These are phyloP conservation scores for Carex pumila DNA, from an alignment of 176 grass and related monocot genomes.

Conservation along the genomic window DNA sequence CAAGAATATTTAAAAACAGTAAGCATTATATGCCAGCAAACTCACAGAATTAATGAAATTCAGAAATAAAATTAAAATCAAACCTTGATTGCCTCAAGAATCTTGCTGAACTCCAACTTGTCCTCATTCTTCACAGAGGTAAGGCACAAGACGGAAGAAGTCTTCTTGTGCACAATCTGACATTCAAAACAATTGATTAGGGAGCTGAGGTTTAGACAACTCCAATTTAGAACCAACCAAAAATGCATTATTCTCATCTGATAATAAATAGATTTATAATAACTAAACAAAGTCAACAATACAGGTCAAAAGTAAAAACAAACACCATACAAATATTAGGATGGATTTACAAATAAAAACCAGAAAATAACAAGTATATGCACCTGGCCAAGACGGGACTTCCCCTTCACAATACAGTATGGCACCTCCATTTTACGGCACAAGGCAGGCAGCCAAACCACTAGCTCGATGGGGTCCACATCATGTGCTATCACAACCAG, in stretches of 20 bases:
- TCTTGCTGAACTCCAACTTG: conserved; percentile 43
- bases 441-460: conserved; percentile 31
- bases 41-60: not conserved
- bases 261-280: not conserved
- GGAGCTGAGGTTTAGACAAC: not conserved
- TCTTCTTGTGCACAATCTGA: conserved; percentile 41
- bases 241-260: not conserved
- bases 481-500: conserved; percentile 37
- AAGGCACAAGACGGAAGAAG: conserved; percentile 22
- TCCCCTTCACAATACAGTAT: conserved; percentile 39
- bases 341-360: not conserved
- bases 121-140: conserved; percentile 40
- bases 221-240: not conserved
- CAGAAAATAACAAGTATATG: not conserved
- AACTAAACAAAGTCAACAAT: not conserved
- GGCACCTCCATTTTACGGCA: conserved; percentile 38
- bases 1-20: not conserved
- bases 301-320: not conserved
- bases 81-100: conserved; percentile 40
- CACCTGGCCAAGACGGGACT: conserved; percentile 30
- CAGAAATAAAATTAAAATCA: conserved; percentile 11
- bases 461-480: conserved; percentile 30
- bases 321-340: not conserved
- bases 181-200: not conserved
- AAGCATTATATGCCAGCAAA: not conserved